Conservation (phyloP, 169 alveolate genomes). For the Cryptosporidium canis region DNA sequence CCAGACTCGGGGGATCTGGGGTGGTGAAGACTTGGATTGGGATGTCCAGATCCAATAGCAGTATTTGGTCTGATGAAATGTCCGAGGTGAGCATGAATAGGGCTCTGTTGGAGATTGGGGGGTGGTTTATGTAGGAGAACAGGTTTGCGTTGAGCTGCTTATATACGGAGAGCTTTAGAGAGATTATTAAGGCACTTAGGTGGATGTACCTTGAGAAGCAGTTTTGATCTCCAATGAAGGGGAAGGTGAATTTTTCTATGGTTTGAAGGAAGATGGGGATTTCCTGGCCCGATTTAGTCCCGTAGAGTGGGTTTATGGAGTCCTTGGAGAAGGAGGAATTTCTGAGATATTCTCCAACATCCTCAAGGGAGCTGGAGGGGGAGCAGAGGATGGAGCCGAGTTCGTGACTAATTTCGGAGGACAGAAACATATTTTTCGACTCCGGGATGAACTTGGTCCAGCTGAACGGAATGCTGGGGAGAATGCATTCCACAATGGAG, state of each 20-base stretch:
- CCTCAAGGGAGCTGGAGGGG: neutral
- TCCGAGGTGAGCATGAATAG: conserved; percentile 8
- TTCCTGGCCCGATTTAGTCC: neutral
- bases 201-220: conserved; percentile 42
- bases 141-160: conserved; percentile 12
- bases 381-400: neutral
- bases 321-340: neutral
- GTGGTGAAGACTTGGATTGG: conserved; percentile 17
- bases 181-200: conserved; percentile 10
- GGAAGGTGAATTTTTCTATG: conserved; percentile 21
- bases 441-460: conserved; percentile 34
- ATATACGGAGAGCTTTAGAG: conserved; percentile 27
- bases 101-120: conserved; percentile 11
- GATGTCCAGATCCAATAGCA: neutral
- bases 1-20: neutral
- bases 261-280: neutral
- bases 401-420: conserved; percentile 1
- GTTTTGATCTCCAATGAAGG: conserved; percentile 38
- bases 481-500: neutral
- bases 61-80: conserved; percentile 14
- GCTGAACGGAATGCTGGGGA: conserved; percentile 28
- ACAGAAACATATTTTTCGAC: neutral
- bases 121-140: conserved; percentile 25
- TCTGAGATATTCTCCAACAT: neutral
- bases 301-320: neutral